Evolutionary conservation across 352 stramenopile genomes (phyloP), one percentile per base, ranked within the genome.

Genomic region (Pythium scleroteichum): DNA sequence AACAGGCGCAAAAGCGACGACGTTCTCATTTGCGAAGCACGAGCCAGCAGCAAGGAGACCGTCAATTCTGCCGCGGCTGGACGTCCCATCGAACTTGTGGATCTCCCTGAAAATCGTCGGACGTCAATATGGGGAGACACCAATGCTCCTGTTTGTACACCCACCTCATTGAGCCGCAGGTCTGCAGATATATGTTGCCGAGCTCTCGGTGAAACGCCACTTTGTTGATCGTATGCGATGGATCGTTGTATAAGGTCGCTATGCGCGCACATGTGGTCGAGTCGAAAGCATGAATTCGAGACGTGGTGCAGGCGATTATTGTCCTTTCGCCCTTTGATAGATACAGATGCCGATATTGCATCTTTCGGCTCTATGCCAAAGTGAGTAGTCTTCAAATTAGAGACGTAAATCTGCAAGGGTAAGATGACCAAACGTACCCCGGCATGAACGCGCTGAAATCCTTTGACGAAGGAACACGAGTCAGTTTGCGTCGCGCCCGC

Each of bases 381-480:
- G n/a, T n/a, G n/a, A n/a, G n/a, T n/a, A n/a, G n/a, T n/a, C n/a
- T n/a, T n/a, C n/a, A n/a, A 8, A 39, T 39, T 14, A 39, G 33
- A 8, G 14, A 39, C 33, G 14, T 14, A 39, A 14, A 39, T 39
- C 14, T 14, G 14, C 33, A 39, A 14, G 14, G 33, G 33, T 39
- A 14, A 39, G 33, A 44, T 19, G 16, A 16, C 40, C 14, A 32
- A 3, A 32, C n/a, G 52, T 71, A 71, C 62, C 7, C 62, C 62
- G 17, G 77, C 82, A 39, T 87, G 77, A 17, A 82, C 39, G 12
- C 77, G 77, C n/a, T 83, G 53, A 13, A 85, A 79, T 7, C 75
- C 75, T 50, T 81, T 87, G n/a, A 38, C 45, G 23, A 23, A 20
- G 4, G 44, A 35, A 3, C 26, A 47, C 9, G 2, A 26, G 32